Conservation (phyloP, 2,329 filamentous ascomycete genomes). For the Daldinia eschscholtzii region DNA sequence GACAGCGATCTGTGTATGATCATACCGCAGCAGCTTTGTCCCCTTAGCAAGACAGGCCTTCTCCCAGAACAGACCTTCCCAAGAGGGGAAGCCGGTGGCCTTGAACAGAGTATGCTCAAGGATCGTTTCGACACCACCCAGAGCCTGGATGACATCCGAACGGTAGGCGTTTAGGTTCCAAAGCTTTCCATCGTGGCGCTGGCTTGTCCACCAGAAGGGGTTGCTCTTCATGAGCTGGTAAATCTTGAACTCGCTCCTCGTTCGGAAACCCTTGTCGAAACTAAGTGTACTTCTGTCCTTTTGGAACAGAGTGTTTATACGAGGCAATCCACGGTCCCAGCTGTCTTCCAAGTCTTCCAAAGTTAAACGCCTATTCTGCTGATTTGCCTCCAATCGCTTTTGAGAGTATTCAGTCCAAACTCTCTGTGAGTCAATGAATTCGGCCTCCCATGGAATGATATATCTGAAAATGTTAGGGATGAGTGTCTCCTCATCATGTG, state of each 20-base stretch:
- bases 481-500: slow-evolving; percentile 95
- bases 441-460: slow-evolving; percentile 98
- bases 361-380: slow-evolving; percentile 94
- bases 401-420: slow-evolving; percentile 99
- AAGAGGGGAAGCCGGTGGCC: slow-evolving; percentile 94
- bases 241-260: slow-evolving; percentile 95
- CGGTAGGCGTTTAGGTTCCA: slow-evolving; percentile 98
- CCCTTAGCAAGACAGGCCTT: slow-evolving; percentile 65
- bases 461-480: slow-evolving; percentile 99
- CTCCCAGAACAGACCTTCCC: slow-evolving; percentile 94
- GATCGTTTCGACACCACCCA: slow-evolving; percentile 97
- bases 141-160: slow-evolving; percentile 95
- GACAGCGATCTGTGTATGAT: slow-evolving; percentile 60
- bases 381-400: slow-evolving; percentile 95
- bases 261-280: slow-evolving; percentile 98
- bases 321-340: slow-evolving; percentile 96
- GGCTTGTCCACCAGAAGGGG: slow-evolving; percentile 99
- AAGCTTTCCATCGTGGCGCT: slow-evolving; percentile 94
- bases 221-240: slow-evolving; percentile 99
- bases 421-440: slow-evolving; percentile 98
- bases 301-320: slow-evolving; percentile 99
- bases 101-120: slow-evolving; percentile 97
- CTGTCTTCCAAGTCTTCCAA: slow-evolving; percentile 97
- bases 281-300: slow-evolving; percentile 97
- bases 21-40: slow-evolving; percentile 59